phyloP scores from a whole-genome alignment of 2,329 filamentous ascomycete genomes.

The Trichophyton equinum region DNA sequence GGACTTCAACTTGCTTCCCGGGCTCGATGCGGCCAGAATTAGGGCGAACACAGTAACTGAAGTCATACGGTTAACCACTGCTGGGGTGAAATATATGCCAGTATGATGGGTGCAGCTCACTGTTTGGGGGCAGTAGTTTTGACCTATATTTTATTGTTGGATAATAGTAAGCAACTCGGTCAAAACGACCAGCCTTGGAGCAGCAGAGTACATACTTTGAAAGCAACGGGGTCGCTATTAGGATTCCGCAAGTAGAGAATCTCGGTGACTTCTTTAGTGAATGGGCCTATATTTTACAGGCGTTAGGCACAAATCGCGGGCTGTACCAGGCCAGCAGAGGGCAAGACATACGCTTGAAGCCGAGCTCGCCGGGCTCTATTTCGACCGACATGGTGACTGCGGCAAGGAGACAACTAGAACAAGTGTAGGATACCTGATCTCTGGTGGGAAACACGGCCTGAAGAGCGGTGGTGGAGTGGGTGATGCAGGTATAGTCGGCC shows the following conservation, averaged over 20 bases:
- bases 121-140: conserved; percentile 99
- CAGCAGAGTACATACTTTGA: conserved; percentile 40
- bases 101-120: conserved; percentile 44
- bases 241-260: conserved; percentile 47
- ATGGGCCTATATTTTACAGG: conserved; percentile 41
- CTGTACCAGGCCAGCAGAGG: neutral
- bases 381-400: conserved; percentile 74
- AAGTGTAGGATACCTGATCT: neutral
- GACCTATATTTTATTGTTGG: conserved; percentile 46
- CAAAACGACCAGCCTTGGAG: neutral
- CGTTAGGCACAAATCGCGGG: conserved; percentile 12
- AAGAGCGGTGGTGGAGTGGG: neutral
- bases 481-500: neutral
- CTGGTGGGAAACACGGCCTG: neutral
- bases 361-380: conserved; percentile 80
- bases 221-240: conserved; percentile 47
- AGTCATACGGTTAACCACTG: conserved; percentile 16
- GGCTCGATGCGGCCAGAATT: conserved; percentile 95
- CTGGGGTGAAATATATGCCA: neutral
- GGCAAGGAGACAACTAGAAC: neutral
- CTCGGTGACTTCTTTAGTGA: conserved; percentile 52
- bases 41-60: conserved; percentile 90
- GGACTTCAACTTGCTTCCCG: conserved; percentile 79
- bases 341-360: conserved; percentile 61
- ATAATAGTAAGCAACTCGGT: conserved; percentile 17